phyloP scores from a whole-genome alignment of 2,329 filamentous ascomycete species.

The Thermoascus crustaceus region DNA sequence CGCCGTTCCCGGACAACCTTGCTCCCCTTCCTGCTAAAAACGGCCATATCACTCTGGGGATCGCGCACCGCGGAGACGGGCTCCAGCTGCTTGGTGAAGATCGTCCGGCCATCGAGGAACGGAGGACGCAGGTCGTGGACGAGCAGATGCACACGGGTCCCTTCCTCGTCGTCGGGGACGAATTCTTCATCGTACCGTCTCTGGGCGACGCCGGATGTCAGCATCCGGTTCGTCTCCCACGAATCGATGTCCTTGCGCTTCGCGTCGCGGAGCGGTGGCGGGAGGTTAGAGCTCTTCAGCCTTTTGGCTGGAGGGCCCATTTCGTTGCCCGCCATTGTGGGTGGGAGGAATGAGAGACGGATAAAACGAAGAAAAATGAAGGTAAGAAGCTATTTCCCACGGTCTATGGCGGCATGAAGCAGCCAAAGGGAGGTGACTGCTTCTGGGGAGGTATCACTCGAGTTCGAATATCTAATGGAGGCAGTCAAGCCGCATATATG shows the following conservation, averaged over 20 bases:
- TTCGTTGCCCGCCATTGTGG: constrained; percentile 27
- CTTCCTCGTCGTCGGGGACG: constrained; percentile 75
- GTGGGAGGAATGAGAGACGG: constrained; percentile 1
- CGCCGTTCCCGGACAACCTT: constrained; percentile 84
- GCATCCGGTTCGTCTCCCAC: constrained; percentile 98
- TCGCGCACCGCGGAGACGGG: constrained; percentile 89
- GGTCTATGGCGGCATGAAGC: neutral
- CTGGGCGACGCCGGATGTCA: constrained; percentile 92
- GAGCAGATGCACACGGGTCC: constrained; percentile 77
- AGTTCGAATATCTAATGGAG: neutral
- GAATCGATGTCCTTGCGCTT: constrained; percentile 92
- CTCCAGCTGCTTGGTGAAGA: constrained; percentile 96
- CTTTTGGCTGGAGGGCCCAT: constrained; percentile 30
- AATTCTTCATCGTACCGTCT: constrained; percentile 73
- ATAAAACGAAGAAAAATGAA: neutral
- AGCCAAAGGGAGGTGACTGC: neutral
- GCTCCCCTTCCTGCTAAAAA: constrained; percentile 93
- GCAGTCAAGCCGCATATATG: too few species aligned
- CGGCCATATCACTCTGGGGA: constrained; percentile 95
- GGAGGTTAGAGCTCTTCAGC: constrained; percentile 30
- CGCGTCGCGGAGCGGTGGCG: constrained; percentile 31
- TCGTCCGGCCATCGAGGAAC: constrained; percentile 86
- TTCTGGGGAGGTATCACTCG: neutral
- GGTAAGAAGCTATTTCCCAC: neutral
- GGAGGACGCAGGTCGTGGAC: constrained; percentile 91